These are phyloP conservation scores for Lentinula detonsa DNA, from an alignment of 768 basidiomycete species.

Conservation along the genomic window DNA sequence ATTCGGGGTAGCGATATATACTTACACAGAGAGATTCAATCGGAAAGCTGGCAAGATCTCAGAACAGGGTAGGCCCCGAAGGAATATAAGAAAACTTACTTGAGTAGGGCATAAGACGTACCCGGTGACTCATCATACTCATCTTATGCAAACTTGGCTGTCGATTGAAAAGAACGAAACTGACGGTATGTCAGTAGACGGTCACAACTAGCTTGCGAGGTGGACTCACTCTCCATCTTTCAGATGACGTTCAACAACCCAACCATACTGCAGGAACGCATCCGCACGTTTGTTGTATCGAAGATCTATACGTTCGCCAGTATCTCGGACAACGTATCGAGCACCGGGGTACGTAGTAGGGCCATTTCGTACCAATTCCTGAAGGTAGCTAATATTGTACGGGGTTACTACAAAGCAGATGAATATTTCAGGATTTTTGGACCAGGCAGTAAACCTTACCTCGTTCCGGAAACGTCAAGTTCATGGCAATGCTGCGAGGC, in stretches of 20 bases:
- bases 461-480: conserved; percentile 94
- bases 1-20: conserved; percentile 18
- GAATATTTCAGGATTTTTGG: conserved; percentile 4
- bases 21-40: conserved; percentile 94
- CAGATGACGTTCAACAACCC: conserved; percentile 96
- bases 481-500: conserved; percentile 93
- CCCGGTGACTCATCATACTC: conserved; percentile 99
- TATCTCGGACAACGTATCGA: conserved; percentile 94
- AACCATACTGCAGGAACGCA: conserved; percentile 93
- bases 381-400: conserved; percentile 92
- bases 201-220: neutral
- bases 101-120: conserved; percentile 96
- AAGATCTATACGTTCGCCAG: conserved; percentile 94
- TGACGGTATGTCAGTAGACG: conserved; percentile 20
- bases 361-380: conserved; percentile 92
- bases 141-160: conserved; percentile 99
- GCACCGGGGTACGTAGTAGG: conserved; percentile 95
- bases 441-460: conserved; percentile 39
- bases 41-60: conserved; percentile 69
- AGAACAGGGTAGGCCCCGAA: conserved; percentile 8
- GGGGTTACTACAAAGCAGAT: conserved; percentile 67
- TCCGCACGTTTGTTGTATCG: conserved; percentile 95
- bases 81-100: conserved; percentile 48
- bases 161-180: conserved; percentile 93
- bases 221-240: conserved; percentile 93